A percentile compares a stretch with the other conserved stretches of the same genome.
These are phyloP conservation scores for Hemileccinum impolitum DNA, from an alignment of 768 basidiomycete species.

Conservation along the genomic window DNA sequence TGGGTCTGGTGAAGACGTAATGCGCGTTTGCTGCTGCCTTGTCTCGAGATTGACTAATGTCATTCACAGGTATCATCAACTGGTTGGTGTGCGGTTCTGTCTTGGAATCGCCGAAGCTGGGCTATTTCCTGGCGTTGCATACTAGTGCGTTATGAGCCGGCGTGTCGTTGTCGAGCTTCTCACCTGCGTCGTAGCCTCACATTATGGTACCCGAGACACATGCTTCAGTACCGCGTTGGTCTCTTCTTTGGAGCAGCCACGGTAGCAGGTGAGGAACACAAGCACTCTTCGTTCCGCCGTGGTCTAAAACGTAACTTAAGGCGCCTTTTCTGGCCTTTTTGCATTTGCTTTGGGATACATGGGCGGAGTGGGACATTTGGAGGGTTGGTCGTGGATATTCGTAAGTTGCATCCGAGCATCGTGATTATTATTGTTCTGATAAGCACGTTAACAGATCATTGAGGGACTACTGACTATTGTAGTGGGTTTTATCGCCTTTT, in stretches of 20 bases:
- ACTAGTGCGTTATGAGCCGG: constrained; percentile 48
- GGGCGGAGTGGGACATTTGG: constrained; percentile 41
- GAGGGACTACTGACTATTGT: constrained; percentile 55
- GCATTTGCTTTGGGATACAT: constrained; percentile 56
- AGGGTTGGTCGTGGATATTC: constrained; percentile 71
- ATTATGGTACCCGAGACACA: constrained; percentile 65
- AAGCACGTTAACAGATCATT: constrained; percentile 5
- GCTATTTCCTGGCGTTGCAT: constrained; percentile 69
- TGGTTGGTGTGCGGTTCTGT: constrained; percentile 54
- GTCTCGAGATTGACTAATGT: not conserved
- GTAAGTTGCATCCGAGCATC: constrained; percentile 29
- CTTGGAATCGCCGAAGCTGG: constrained; percentile 70
- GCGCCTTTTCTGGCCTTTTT: constrained; percentile 57
- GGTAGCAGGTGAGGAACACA: constrained; percentile 40
- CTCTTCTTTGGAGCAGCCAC: constrained; percentile 67
- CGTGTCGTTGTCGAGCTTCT: not conserved
- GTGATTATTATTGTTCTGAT: not conserved
- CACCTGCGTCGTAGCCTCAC: constrained; percentile 41
- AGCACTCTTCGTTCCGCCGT: fast-evolving
- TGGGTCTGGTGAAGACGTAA: constrained; percentile 68
- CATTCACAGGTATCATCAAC: constrained; percentile 52
- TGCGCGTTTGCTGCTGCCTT: not conserved
- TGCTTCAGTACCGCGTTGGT: constrained; percentile 56
- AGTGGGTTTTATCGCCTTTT: constrained; percentile 51
- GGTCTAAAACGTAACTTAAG: constrained; percentile 8